Evolutionary conservation across 2,329 filamentous ascomycete species (phyloP).

Genomic region (Aspergillaceae sp.): DNA sequence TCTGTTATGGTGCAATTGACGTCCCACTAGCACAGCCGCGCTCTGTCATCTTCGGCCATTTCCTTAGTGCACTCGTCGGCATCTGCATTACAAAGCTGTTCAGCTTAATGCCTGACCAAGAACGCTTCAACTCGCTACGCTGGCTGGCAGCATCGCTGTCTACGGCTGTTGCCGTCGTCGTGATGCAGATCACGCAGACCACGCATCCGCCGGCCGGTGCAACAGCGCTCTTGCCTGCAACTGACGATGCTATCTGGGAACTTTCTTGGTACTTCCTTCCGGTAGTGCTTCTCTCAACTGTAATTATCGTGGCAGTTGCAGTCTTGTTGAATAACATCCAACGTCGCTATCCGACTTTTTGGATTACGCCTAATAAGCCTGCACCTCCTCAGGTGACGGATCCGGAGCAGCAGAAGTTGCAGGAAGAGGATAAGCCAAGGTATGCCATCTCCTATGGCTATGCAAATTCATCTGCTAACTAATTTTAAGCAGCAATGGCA

Average conservation of each 20-base stretch:
- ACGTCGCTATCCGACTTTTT: conserved; percentile 24
- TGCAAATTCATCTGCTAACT: not conserved
- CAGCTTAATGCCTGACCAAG: conserved; percentile 22
- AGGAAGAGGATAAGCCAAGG: not conserved
- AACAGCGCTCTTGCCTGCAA: conserved; percentile 24
- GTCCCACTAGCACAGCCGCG: conserved; percentile 25
- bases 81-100: conserved; percentile 25
- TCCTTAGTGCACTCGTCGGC: conserved; percentile 24
- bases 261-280: conserved; percentile 27
- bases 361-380: conserved; percentile 16
- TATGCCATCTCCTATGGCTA: not conserved
- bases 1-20: conserved; percentile 25
- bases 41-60: conserved; percentile 25
- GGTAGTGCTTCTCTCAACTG: conserved; percentile 21
- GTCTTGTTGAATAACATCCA: conserved; percentile 25
- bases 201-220: conserved; percentile 28
- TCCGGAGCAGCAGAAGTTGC: not conserved
- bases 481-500: not conserved
- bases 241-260: conserved; percentile 16
- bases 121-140: conserved; percentile 20
- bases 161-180: conserved; percentile 17
- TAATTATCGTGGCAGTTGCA: conserved; percentile 19
- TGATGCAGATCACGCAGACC: conserved; percentile 27
- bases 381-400: not conserved
- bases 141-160: conserved; percentile 27